Evolutionary conservation across 2,329 filamentous ascomycete species (phyloP), one percentile per base, ranked within the genome.

Genomic region (Colletotrichum abscissum): DNA sequence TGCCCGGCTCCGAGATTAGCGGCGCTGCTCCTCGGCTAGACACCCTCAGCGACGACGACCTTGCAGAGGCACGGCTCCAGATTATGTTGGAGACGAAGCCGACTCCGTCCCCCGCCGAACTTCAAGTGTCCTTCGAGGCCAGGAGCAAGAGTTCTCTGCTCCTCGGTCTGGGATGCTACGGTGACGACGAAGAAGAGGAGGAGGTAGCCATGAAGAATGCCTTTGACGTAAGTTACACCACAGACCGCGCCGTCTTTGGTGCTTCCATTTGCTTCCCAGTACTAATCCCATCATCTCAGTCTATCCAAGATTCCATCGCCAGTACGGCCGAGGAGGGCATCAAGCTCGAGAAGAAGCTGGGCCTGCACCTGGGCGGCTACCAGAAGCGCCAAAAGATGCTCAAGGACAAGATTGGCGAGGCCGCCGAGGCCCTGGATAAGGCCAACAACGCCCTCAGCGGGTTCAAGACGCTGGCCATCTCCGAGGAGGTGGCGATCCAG

Each of bases 341-440:
- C 80, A 97, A 96, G 82, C 86, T 97, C 1, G 95, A 98, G 84
- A 98, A 98, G 89, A 98, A 97, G 83, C 89, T 99, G n/a, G 88
- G 88, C 0, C 87, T 97, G 67, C 92, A 97, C 78, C 91, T 97
- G 2, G 95, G 95, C 28, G 97, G 97, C 16, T 99, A 99, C 84
- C 92, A 95, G 81, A 92, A 95, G 77, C 93, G 97, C 38, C 92
- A 94, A 42, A 95, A 95, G 82, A 92, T 91, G 77, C 88, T 99
- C 30, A 90, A 91, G 26, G 89, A 92, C 73, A 98, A 98, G 85
- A 94, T 97, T 75, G 83, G 84, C 22, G 93, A 95, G 76, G 94
- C 95, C 1, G 90, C 91, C 30, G 89, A 91, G 24, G 93, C 93
- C 2, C 87, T 98, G 16, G 90, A 92, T 70, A 93, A 94, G 84